Evolutionary conservation across 345 rosid species (phyloP), one percentile per base, ranked within the genome.

Genomic region (Populus nigra): DNA sequence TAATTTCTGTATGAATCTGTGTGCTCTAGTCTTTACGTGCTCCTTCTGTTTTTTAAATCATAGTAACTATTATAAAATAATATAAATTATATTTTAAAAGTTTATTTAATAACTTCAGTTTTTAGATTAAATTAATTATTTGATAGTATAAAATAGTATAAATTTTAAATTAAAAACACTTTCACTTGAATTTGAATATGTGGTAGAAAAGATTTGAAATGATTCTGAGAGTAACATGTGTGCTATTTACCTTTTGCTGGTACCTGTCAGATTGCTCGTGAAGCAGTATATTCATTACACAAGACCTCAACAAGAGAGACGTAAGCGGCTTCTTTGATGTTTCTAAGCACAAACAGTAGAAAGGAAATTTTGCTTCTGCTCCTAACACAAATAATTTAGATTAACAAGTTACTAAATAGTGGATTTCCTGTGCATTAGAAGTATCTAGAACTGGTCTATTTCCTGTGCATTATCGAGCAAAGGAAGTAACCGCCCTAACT

Each of bases 301-400:
- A 96, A 96, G 83, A 92, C 98, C 66, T 92, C 99, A 33, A 96
- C 99, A 25, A 93, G 99, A 88, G 99, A 88, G 99, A 96, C 53
- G 99, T 93, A 84, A 88, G 85, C 75, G 35, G 22, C 79, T 57
- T 70, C 20, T 50, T 69, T 72, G 69, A 69, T 71, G 57, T 18
- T 31, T 67, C 35, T 68, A 25, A 36, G 69, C 62, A 13, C 62
- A 77, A 31, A 22, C 57, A 50, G 59, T 5, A 18, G 22, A 18
- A 50, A 4, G 20, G 59, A 50, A 20, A 50, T 17, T 50, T 50
- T 50, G 1, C 59, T 50, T 20, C 3, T 50, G n/a, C n/a, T 22
- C 59, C 3, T 27, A 9, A 33, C 67, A 25, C 67, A 33, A 25
- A 12, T 9, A 63, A n/a, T 63, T 63, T 29, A 63, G 67, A n/a